phyloP scores from a whole-genome alignment of 208 protist species.

The Naegleria lovaniensis region DNA sequence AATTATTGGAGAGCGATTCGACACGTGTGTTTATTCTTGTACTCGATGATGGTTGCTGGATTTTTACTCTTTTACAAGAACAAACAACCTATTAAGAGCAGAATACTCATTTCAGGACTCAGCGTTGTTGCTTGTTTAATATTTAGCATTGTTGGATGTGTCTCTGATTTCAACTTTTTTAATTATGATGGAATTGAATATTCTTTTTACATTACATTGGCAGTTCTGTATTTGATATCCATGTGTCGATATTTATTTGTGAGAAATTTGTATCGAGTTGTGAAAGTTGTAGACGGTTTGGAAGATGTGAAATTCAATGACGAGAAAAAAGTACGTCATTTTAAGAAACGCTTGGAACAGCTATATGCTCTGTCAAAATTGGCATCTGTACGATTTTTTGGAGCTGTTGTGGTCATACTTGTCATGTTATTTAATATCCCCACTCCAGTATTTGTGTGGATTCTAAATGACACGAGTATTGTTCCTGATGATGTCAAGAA shows the following conservation, averaged over 20 bases:
- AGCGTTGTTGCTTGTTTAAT: neutral
- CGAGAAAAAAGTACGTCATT: neutral
- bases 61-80: neutral
- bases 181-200: neutral
- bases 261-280: neutral
- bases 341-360: neutral
- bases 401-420: neutral
- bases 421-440: neutral
- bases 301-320: neutral
- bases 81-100: neutral
- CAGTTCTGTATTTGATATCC: neutral
- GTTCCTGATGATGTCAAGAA: neutral
- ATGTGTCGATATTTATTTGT: neutral
- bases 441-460: neutral
- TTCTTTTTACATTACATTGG: neutral
- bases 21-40: neutral
- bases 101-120: neutral
- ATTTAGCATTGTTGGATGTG: neutral
- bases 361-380: neutral
- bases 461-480: neutral
- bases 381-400: neutral
- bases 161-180: neutral
- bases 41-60: neutral
- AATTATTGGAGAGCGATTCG: neutral
- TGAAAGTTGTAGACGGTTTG: neutral